Evolutionary conservation across 495 filamentous ascomycete species (phyloP).

Genomic region (Penicillium tannophilum): DNA sequence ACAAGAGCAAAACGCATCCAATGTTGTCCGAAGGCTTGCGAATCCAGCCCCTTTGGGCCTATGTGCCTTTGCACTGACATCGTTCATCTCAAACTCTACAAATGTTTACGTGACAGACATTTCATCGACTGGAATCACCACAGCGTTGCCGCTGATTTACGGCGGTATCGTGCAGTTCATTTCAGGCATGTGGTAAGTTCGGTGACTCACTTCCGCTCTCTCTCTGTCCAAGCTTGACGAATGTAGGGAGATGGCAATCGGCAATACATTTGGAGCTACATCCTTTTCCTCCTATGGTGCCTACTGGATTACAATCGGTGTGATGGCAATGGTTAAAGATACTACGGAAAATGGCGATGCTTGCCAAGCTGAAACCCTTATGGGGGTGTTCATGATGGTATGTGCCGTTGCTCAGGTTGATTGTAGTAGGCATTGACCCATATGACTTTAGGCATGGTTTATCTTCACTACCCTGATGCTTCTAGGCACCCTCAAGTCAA

Average conservation of each 20-base stretch:
- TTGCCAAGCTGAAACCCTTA: slow-evolving; percentile 53
- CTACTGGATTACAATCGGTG: slow-evolving; percentile 84
- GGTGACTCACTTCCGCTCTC: no score
- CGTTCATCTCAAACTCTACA: slow-evolving; percentile 77
- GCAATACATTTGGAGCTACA: slow-evolving; percentile 93
- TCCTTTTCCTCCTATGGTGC: slow-evolving; percentile 88
- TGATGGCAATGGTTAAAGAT: slow-evolving; percentile 75
- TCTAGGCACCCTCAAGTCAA: slow-evolving; percentile 80
- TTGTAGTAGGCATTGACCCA: not conserved
- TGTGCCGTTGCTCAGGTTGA: not conserved
- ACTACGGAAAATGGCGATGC: slow-evolving; percentile 42
- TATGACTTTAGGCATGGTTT: slow-evolving; percentile 69
- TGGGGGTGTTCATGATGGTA: slow-evolving; percentile 79
- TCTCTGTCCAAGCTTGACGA: not conserved
- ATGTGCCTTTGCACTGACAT: slow-evolving; percentile 81
- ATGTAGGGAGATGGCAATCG: slow-evolving; percentile 86
- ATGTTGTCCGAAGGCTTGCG: slow-evolving; percentile 67
- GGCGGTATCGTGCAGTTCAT: slow-evolving; percentile 80
- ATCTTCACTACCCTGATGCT: slow-evolving; percentile 85
- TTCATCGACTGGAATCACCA: slow-evolving; percentile 57
- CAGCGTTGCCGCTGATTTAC: slow-evolving; percentile 66
- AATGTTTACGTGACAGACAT: slow-evolving; percentile 64
- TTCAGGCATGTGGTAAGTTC: slow-evolving; percentile 84
- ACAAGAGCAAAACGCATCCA: slow-evolving; percentile 25
- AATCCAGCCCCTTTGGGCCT: slow-evolving; percentile 79